These are phyloP conservation scores for Herpetospermum pedunculosum DNA, from an alignment of 306 rosid genomes.

Conservation along the genomic window DNA sequence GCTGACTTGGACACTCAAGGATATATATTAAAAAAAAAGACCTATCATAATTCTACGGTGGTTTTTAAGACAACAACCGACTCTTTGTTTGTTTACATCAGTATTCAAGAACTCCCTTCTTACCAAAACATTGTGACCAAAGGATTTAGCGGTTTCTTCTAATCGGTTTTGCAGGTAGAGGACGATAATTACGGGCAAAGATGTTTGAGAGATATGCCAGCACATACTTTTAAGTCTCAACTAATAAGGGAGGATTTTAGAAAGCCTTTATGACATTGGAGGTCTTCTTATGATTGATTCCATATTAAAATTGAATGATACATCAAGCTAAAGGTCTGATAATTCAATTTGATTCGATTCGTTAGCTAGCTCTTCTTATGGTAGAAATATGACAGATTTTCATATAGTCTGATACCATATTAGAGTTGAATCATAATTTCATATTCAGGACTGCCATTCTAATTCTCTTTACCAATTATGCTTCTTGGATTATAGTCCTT, in stretches of 20 bases:
- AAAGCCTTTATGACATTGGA: not conserved
- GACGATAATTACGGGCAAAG: not conserved
- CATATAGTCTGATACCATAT: not conserved
- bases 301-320: not conserved
- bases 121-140: not conserved
- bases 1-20: no score
- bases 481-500: not conserved
- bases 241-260: not conserved
- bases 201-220: not conserved
- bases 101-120: not conserved
- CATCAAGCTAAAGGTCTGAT: not conserved
- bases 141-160: not conserved
- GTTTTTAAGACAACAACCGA: not conserved
- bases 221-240: not conserved
- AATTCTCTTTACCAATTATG: not conserved
- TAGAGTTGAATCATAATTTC: not conserved
- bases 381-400: not conserved
- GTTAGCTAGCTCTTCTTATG: not conserved
- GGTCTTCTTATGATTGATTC: not conserved
- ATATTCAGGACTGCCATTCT: not conserved
- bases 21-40: no score
- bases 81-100: not conserved
- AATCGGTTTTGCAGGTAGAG: conserved; percentile 5
- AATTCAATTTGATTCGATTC: not conserved
- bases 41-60: not conserved